These are phyloP conservation scores for Diaporthe longicolla DNA, from an alignment of 2,329 filamentous ascomycete species.

Conservation along the genomic window DNA sequence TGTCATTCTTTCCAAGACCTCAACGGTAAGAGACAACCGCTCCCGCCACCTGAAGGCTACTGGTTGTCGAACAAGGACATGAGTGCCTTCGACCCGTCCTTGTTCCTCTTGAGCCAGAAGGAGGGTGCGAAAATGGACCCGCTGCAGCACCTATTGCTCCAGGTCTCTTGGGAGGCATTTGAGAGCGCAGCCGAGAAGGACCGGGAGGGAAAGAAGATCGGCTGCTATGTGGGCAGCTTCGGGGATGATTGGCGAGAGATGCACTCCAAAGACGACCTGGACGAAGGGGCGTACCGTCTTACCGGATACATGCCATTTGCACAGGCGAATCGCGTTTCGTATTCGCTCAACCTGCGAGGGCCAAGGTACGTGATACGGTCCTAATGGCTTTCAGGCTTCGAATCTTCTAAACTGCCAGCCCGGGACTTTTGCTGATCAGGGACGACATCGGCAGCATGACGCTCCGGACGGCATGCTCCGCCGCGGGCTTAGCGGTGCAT, in stretches of 20 bases:
- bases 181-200: constrained; percentile 45
- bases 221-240: constrained; percentile 46
- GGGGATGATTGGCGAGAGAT: constrained; percentile 45
- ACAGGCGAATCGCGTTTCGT: constrained; percentile 47
- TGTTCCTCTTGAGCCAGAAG: background rate
- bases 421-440: no score
- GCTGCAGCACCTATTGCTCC: constrained; percentile 17
- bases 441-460: constrained; percentile 42
- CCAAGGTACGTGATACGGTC: constrained; percentile 47
- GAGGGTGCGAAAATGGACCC: constrained; percentile 28
- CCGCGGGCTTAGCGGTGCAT: constrained; percentile 51
- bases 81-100: constrained; percentile 4
- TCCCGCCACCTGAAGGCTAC: constrained; percentile 45
- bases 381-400: no score
- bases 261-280: background rate
- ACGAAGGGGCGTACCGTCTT: constrained; percentile 51
- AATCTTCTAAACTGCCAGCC: no score
- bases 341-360: constrained; percentile 50
- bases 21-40: constrained; percentile 53
- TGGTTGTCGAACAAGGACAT: constrained; percentile 26
- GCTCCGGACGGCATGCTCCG: constrained; percentile 48
- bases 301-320: background rate
- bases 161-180: constrained; percentile 36
- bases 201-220: constrained; percentile 44
- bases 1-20: constrained; percentile 6